Base-by-base conservation (phyloP, 176 grass and related monocot genomes). In the Olyra latifolia region DNA sequence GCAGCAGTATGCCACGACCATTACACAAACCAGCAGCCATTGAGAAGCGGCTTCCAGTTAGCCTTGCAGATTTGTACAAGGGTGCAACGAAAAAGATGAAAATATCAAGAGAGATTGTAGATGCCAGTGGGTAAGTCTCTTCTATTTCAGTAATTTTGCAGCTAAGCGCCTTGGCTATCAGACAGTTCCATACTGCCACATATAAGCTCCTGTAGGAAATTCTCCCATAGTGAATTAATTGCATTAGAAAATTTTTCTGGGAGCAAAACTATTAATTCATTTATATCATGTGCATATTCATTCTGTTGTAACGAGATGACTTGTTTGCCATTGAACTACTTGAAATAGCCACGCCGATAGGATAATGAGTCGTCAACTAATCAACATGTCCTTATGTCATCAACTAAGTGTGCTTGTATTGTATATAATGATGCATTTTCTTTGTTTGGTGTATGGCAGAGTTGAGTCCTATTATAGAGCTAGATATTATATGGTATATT, bases 21-120 rank as follows among this genome's bases (percentile, higher is more conserved):
- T 27, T 25, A 42, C 88, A 87, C 42, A 98, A 98, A 57, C 41
- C 69, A 2, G 53, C 80, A 17, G 71, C 95, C 22, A 89, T 98
- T 69, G 95, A 98, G 76, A 93, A 93, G 17, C 60, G 38, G 25
- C 77, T 95, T 71, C 81, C 88, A 40, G 89, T 91, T 62, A 91
- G 65, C 63, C 92, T 98, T 46, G 70, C 80, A n/a, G 92, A 98
- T 84, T 72, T 98, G 53, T 93, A 98, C 71, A 98, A 93, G 69
- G 95, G 95, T 48, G 81, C 83, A 46, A 88, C 90, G 8, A 95
- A 95, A 85, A 98, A 95, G 81, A 98, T 98, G 95, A 98, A 98
- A 82, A 98, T 98, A 57, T 98, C 92, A 66, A 88, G 95, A 73
- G 84, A 95, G 62, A 85, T 91, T 45, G 56, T 83, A 30, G 95